Base-by-base conservation (phyloP, 2,329 filamentous ascomycete species). In the Apiospora marii region DNA sequence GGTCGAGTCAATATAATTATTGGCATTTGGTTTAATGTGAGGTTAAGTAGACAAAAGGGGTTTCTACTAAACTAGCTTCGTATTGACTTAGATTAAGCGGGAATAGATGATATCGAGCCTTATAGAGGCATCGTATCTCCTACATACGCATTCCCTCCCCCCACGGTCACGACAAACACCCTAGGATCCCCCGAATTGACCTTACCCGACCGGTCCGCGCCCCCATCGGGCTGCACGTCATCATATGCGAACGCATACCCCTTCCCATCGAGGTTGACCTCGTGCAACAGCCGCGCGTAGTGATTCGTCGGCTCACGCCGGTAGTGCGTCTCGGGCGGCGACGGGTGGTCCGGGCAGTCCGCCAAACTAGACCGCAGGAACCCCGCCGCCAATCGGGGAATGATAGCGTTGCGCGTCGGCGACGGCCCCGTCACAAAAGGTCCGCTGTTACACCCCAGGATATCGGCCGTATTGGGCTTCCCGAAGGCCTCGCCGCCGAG, bases 211-310 rank as follows among this genome's bases (percentile, higher is more conserved):
- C 34, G 58, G 34, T 64, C 58, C 30, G 58, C 75, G 2, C 75
- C 44, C 4, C 43, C 67, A 12, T 30, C 44, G 3, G 90, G 87
- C 71, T 89, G 88, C 22, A 93, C 91, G 78, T 93, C 91, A 76
- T 93, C 91, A 75, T 92, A 93, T 0, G 91, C 86, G 77, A 92
- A 93, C 0, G 89, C 88, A 77, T 93, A 93, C 0, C 91, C 91
- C 67, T 85, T 83, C 0, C 87, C 86, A 78, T 92, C 90, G 3
- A 86, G 78, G 80, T 92, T 89, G 68, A 88, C 85, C 49, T 85
- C 80, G 79, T 93, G 91, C 2, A 93, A 85, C 44, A 92, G 83
- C 6, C 89, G 84, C 37, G 88, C 83, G 77, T 92, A 93, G 78
- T 92, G 90, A 76, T 82, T 85, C 12, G 85, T 87, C 0, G 85